Base-by-base conservation (phyloP, 2,329 filamentous ascomycete genomes). In the Alternaria tenuissima region DNA sequence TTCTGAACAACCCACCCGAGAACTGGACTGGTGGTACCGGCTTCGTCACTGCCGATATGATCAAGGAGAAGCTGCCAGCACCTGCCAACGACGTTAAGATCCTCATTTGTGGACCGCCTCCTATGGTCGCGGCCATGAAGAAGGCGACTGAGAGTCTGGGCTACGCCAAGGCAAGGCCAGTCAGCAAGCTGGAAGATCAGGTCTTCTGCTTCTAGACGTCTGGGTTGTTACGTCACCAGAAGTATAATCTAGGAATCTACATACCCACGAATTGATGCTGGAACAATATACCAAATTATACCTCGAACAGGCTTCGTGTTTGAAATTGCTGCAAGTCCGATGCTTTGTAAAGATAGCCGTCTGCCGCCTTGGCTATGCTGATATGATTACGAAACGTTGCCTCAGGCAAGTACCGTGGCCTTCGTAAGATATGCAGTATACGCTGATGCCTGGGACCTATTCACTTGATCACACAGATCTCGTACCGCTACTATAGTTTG, bases 121-220 rank as follows among this genome's bases (percentile, higher is more conserved):
- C 95, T 52, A 99, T 99, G 95, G 87, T 98, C 66, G 91, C 91
- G 74, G 94, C 93, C 52, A 90, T 98, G 85, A 99, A 99, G 91
- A 98, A 98, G 87, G 88, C 93, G 7, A 90, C 94, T 52, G 93
- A 96, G 82, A 86, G 88, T 65, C 86, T 98, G 20, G 95, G 95
- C 59, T 99, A 91, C 85, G 87, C 92, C 76, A 98, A 98, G 86
- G 92, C 95, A 42, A 88, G 89, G 63, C 93, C 94, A 44, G 94
- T 98, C 73, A 97, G 94, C 89, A 98, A 98, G 88, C 89, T 98
- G 55, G 91, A 94, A 78, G 95, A 99, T 80, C 95, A 98, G 81
- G 92, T 99, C 70, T 99, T 99, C 84, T 93, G 92, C 76, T 99
- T 99, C 82, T 93, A 91, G 28, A 30, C 9, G 11, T 20, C 14